phyloP scores from a whole-genome alignment of 2,329 filamentous ascomycete genomes.

The Colletotrichum incanum region DNA sequence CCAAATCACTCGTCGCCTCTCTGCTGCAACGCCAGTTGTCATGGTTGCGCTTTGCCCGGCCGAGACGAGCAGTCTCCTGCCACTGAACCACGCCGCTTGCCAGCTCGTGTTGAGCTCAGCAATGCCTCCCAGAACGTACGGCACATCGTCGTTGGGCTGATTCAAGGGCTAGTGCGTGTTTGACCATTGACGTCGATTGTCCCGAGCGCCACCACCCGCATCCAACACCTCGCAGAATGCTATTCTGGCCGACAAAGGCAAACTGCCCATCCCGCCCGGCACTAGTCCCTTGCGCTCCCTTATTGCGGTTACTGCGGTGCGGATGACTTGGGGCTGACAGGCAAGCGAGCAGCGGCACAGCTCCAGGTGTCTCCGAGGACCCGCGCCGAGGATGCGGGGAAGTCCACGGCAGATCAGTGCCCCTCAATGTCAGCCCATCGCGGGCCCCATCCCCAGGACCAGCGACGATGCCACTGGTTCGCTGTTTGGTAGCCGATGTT shows the following conservation, averaged over 20 bases:
- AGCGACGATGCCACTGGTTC: slow-evolving; percentile 5
- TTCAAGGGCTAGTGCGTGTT: slow-evolving; percentile 15
- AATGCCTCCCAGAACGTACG: background rate
- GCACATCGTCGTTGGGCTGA: slow-evolving; percentile 5
- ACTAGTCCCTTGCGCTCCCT: background rate
- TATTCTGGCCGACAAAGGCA: slow-evolving; percentile 8
- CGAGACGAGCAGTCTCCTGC: background rate
- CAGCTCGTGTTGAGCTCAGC: background rate
- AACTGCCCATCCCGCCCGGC: slow-evolving; percentile 14
- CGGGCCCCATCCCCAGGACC: background rate
- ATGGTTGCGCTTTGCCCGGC: background rate
- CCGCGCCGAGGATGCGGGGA: slow-evolving; percentile 35
- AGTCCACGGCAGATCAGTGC: slow-evolving; percentile 12
- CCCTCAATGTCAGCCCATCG: slow-evolving; percentile 15
- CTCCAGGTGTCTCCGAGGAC: slow-evolving; percentile 14
- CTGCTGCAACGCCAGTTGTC: background rate
- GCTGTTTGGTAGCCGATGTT: slow-evolving; percentile 5
- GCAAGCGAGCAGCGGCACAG: background rate
- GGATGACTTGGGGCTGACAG: background rate
- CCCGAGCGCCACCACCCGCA: background rate
- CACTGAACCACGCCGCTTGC: background rate
- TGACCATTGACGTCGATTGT: slow-evolving; percentile 9
- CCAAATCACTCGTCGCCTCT: background rate
- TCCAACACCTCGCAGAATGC: slow-evolving; percentile 12
- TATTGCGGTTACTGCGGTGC: background rate